A percentile compares a stretch with the other conserved stretches of the same genome.
Evolutionary conservation across 257 asterid species (phyloP).

Genomic region (Solanum okadae): DNA sequence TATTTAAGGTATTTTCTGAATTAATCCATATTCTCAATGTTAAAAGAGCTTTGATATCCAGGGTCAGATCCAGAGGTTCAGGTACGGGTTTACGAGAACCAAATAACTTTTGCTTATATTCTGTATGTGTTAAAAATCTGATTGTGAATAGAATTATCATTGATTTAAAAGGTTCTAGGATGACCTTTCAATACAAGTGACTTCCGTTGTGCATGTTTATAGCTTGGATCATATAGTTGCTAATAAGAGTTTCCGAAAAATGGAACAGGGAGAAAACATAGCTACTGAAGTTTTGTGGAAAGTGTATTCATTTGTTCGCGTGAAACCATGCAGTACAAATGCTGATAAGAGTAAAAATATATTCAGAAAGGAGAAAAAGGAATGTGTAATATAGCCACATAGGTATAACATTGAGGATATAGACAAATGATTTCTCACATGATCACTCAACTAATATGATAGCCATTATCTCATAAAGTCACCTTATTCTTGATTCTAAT

Average conservation of each 20-base stretch:
- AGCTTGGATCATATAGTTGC: not conserved
- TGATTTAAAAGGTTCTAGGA: not conserved
- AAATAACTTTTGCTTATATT: not conserved
- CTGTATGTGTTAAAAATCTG: too few species aligned
- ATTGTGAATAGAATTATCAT: not conserved
- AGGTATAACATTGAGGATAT: not conserved
- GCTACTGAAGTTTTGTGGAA: not conserved
- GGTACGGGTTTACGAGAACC: not conserved
- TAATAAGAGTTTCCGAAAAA: not conserved
- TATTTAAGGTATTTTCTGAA: not conserved
- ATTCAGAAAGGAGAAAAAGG: not conserved
- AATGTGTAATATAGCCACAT: not conserved
- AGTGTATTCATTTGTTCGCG: not conserved
- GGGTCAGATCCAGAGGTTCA: not conserved
- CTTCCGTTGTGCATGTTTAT: not conserved
- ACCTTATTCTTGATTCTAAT: not conserved
- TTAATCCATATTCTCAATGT: not conserved
- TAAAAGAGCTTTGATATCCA: not conserved
- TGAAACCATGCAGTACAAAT: not conserved
- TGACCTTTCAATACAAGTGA: not conserved
- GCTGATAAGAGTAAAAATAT: not conserved
- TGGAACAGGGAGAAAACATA: not conserved
- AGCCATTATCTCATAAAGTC: not conserved
- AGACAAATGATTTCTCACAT: not conserved
- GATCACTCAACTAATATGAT: rapidly evolving